These are phyloP conservation scores for Fusarium solani-melongenae DNA, from an alignment of 2,329 filamentous ascomycete species.

Conservation along the genomic window DNA sequence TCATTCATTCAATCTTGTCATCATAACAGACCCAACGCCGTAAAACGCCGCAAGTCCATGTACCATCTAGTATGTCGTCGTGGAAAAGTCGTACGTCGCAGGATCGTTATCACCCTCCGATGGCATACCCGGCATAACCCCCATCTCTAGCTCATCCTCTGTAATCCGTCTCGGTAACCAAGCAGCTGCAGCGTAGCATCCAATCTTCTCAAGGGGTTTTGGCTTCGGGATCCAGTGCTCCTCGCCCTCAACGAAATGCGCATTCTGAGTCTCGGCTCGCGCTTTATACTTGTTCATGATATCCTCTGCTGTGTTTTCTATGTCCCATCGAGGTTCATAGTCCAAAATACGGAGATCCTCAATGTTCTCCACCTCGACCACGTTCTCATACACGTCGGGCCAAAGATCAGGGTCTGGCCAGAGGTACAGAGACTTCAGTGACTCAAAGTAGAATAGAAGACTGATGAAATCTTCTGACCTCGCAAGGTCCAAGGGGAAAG, in stretches of 20 bases:
- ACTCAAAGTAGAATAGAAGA: constrained; percentile 2
- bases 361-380: background rate
- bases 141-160: background rate
- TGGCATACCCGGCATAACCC: background rate
- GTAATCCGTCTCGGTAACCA: background rate
- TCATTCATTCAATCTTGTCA: background rate
- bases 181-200: background rate
- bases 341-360: background rate
- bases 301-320: background rate
- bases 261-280: background rate
- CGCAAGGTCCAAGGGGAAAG: background rate
- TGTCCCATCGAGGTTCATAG: background rate
- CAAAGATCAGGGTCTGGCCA: background rate
- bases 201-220: background rate
- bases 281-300: background rate
- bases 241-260: background rate
- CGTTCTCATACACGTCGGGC: constrained; percentile 1
- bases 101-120: background rate
- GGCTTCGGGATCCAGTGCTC: constrained; percentile 6
- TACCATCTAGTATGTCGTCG: background rate
- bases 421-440: background rate
- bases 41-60: background rate
- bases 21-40: background rate
- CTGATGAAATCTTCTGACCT: background rate
- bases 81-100: background rate